phyloP scores from a whole-genome alignment of 1,284 basidiomycete species.

The Hemileia vastatrix region DNA sequence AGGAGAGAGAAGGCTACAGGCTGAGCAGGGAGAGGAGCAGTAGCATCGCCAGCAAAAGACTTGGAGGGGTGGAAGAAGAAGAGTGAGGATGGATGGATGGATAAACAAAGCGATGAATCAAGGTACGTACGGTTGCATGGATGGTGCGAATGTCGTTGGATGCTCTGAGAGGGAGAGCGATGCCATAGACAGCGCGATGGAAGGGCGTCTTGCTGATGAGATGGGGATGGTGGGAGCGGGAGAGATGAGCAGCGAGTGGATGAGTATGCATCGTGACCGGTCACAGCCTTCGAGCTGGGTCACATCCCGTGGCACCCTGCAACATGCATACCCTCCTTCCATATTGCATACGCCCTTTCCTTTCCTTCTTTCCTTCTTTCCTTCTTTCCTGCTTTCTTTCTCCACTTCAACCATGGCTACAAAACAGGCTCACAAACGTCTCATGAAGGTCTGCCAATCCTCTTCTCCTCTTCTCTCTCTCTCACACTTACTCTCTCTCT shows the following conservation, averaged over 20 bases:
- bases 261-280: too few relatives aligned
- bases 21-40: background rate
- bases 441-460: conserved; percentile 46
- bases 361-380: background rate
- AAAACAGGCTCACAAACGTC: conserved; percentile 72
- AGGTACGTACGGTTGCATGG: conserved; percentile 2
- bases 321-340: too few relatives aligned
- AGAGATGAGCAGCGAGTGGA: too few relatives aligned
- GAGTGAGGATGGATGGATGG: background rate
- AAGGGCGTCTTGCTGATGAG: too few relatives aligned
- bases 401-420: conserved; percentile 59
- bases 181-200: conserved; percentile 12
- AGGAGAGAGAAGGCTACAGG: background rate
- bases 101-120: background rate
- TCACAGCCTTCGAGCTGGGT: too few relatives aligned
- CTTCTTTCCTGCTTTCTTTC: too few relatives aligned
- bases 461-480: conserved; percentile 10
- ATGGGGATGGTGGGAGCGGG: too few relatives aligned
- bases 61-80: background rate
- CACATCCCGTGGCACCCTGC: too few relatives aligned
- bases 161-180: conserved; percentile 12
- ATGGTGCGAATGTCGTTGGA: conserved; percentile 15
- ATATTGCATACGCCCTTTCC: background rate
- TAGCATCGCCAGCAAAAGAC: background rate
- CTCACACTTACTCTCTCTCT: conserved; percentile 26